These are phyloP conservation scores for Anethum foeniculum DNA, from an alignment of 140 eudicot species.

Conservation along the genomic window DNA sequence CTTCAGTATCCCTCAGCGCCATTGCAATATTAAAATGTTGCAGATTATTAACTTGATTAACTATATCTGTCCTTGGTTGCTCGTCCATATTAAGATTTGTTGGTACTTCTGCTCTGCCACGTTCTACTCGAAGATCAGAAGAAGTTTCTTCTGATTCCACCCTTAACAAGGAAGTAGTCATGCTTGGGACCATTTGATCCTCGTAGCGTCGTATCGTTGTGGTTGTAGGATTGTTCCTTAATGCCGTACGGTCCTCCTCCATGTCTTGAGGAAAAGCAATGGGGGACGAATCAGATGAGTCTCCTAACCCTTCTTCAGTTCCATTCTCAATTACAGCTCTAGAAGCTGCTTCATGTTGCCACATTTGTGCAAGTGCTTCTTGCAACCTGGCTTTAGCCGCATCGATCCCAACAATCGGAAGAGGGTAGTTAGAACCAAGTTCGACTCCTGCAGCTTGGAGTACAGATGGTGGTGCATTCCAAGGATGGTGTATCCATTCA, in stretches of 20 bases:
- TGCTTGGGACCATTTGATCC: constrained; percentile 97
- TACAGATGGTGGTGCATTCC: constrained; percentile 88
- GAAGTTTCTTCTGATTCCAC: constrained; percentile 31
- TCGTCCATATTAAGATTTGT: constrained; percentile 19
- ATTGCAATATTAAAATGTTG: constrained; percentile 15
- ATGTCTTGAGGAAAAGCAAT: constrained; percentile 82
- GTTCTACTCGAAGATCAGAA: constrained; percentile 16
- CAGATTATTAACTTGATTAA: constrained; percentile 15
- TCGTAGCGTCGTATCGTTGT: constrained; percentile 45
- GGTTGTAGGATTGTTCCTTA: constrained; percentile 34
- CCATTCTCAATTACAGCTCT: constrained; percentile 80
- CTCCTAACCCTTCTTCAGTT: constrained; percentile 94
- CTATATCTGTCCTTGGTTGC: constrained; percentile 20
- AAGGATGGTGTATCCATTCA: constrained; percentile 99
- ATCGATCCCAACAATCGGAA: constrained; percentile 70
- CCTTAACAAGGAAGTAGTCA: constrained; percentile 64
- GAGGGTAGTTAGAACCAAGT: constrained; percentile 91
- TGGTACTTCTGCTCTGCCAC: constrained; percentile 19
- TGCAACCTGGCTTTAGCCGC: constrained; percentile 72
- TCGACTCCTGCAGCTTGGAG: constrained; percentile 96
- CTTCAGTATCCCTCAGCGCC: constrained; percentile 52
- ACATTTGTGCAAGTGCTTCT: constrained; percentile 74
- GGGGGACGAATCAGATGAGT: constrained; percentile 51
- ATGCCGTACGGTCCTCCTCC: constrained; percentile 57
- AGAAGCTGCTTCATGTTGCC: constrained; percentile 84